phyloP scores from a whole-genome alignment of 2,329 filamentous ascomycete genomes.

The Cadophora luteo-olivacea region DNA sequence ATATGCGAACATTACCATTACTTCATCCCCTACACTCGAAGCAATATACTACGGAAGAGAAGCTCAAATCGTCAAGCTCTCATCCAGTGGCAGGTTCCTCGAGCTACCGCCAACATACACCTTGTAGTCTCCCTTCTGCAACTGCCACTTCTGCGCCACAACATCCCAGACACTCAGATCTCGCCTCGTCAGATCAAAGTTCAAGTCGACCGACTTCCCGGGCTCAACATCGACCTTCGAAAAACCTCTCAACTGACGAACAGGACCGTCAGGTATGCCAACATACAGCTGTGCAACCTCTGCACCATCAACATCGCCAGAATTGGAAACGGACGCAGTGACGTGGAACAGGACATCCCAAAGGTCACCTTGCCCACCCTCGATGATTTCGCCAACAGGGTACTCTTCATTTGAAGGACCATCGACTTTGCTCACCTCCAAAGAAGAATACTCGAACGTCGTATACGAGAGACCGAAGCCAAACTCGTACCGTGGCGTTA shows the following conservation, averaged over 20 bases:
- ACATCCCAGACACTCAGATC: conserved; percentile 72
- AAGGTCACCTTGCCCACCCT: conserved; percentile 61
- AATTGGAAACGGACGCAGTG: conserved; percentile 58
- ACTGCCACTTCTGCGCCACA: conserved; percentile 61
- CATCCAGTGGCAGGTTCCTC: conserved; percentile 28
- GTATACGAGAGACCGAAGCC: conserved; percentile 62
- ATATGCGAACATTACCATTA: background rate
- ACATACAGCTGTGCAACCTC: conserved; percentile 46
- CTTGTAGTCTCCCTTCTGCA: conserved; percentile 44
- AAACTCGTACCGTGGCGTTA: conserved; percentile 47
- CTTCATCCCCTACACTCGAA: background rate
- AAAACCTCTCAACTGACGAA: conserved; percentile 68
- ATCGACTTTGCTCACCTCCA: conserved; percentile 44
- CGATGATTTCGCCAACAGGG: conserved; percentile 53
- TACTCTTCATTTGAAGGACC: conserved; percentile 52
- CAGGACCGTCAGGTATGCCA: conserved; percentile 51
- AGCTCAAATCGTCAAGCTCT: conserved; percentile 17
- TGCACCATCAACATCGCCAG: conserved; percentile 48
- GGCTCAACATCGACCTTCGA: conserved; percentile 59
- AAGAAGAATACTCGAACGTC: conserved; percentile 55
- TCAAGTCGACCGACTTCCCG: conserved; percentile 52
- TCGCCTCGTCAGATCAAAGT: conserved; percentile 62
- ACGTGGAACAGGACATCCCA: conserved; percentile 60
- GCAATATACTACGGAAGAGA: background rate
- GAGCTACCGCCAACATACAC: conserved; percentile 37